These are phyloP conservation scores for Carex kokanica DNA, from an alignment of 176 grass and related monocot species.

Conservation along the genomic window DNA sequence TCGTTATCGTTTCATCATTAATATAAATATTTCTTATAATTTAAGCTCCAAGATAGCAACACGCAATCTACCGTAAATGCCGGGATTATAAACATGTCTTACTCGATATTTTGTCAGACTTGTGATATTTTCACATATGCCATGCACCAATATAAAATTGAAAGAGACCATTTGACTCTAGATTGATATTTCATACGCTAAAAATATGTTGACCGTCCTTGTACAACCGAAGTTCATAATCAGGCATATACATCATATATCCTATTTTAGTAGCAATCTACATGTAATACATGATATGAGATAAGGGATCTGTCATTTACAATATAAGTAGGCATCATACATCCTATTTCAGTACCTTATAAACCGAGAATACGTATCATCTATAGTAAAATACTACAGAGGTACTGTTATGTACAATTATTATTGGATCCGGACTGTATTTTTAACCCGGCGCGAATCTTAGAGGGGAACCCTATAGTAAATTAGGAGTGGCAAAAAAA, in stretches of 20 bases:
- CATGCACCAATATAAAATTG: not conserved
- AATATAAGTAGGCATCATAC: not conserved
- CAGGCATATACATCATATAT: not conserved
- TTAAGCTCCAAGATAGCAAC: not conserved
- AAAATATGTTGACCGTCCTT: not conserved
- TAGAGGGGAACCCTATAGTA: too few species aligned
- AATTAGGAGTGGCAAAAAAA: too few species aligned
- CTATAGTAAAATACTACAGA: too few species aligned
- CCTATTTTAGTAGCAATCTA: too few species aligned
- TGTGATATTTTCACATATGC: not conserved
- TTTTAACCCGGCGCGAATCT: too few species aligned
- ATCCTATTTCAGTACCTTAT: too few species aligned
- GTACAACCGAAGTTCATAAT: not conserved
- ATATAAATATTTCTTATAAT: not conserved
- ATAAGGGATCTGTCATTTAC: not conserved
- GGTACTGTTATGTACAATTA: too few species aligned
- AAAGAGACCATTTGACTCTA: not conserved
- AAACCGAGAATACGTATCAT: too few species aligned
- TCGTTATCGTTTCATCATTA: not conserved
- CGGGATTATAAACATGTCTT: conserved; percentile 12
- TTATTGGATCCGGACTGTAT: too few species aligned
- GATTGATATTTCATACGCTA: not conserved
- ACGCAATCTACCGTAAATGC: not conserved
- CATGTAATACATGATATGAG: too few species aligned
- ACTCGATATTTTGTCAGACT: not conserved